Evolutionary conservation across 2,329 filamentous ascomycete genomes (phyloP).

Genomic region (Pezicula carpinea): DNA sequence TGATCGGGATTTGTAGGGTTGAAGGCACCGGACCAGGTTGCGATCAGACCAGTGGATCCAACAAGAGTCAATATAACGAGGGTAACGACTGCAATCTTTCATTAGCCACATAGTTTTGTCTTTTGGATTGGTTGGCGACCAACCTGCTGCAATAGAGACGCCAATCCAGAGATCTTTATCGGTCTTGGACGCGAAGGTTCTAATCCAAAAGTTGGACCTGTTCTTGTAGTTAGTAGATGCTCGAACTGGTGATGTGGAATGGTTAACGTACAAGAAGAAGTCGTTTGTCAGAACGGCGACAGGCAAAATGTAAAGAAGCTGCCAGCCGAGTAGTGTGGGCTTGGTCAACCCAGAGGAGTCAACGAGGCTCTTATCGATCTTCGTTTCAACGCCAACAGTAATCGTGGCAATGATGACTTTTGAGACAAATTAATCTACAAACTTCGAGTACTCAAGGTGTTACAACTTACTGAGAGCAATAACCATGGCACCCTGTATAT

Average conservation of each 20-base stretch:
- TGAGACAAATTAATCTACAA: neutral
- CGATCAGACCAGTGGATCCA: constrained; percentile 68
- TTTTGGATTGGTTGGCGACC: too few species aligned
- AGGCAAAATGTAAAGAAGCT: constrained; percentile 79
- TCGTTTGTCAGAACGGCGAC: constrained; percentile 79
- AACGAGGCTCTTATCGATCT: constrained; percentile 66
- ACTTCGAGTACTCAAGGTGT: neutral
- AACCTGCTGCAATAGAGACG: constrained; percentile 54
- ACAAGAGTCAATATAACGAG: constrained; percentile 69
- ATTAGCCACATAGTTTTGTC: too few species aligned
- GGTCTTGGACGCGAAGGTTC: constrained; percentile 74
- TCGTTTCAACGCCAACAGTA: constrained; percentile 69
- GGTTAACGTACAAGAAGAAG: constrained; percentile 59
- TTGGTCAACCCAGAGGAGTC: constrained; percentile 65
- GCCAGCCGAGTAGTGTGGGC: constrained; percentile 71
- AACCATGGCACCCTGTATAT: constrained; percentile 76
- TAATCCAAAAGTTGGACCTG: constrained; percentile 72
- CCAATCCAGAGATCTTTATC: constrained; percentile 76
- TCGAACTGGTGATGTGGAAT: too few species aligned
- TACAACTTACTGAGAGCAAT: constrained; percentile 48
- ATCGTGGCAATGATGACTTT: constrained; percentile 69
- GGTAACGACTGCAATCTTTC: constrained; percentile 42
- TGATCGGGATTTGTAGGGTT: constrained; percentile 53
- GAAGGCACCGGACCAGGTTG: constrained; percentile 72
- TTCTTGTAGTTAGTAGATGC: too few species aligned